phyloP scores from a whole-genome alignment of 1,139 yeast genomes.

The Scheffersomyces illinoinensis region DNA sequence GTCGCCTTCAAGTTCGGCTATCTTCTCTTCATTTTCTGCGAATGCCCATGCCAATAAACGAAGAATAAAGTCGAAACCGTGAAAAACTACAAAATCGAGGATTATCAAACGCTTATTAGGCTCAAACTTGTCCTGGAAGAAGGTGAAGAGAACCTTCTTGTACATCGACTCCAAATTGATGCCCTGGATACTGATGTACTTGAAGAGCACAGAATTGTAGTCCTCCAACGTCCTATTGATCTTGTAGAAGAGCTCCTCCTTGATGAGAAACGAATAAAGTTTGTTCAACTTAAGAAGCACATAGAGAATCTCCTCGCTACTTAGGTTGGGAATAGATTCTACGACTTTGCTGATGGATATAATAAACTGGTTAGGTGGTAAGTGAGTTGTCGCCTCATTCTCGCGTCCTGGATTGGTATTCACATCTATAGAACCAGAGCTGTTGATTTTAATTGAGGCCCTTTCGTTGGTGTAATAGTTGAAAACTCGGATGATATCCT shows the following conservation, averaged over 20 bases:
- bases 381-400: slow-evolving; percentile 4
- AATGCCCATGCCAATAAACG: slow-evolving; percentile 30
- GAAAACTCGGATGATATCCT: slow-evolving; percentile 34
- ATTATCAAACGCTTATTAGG: slow-evolving; percentile 15
- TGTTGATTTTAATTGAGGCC: slow-evolving; percentile 4
- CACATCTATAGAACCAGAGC: slow-evolving; percentile 4
- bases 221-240: slow-evolving; percentile 41
- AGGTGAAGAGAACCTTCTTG: slow-evolving; percentile 23
- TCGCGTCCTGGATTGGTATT: slow-evolving; percentile 6
- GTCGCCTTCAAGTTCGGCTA: slow-evolving; percentile 29
- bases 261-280: slow-evolving; percentile 25
- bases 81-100: slow-evolving; percentile 40
- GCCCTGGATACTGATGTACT: slow-evolving; percentile 42
- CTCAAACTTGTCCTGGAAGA: slow-evolving; percentile 20
- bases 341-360: slow-evolving; percentile 23
- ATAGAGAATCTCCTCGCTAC: slow-evolving; percentile 32
- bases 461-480: slow-evolving; percentile 32
- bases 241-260: slow-evolving; percentile 42
- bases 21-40: slow-evolving; percentile 14
- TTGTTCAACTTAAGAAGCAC: slow-evolving; percentile 37
- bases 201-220: slow-evolving; percentile 22
- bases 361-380: slow-evolving; percentile 26
- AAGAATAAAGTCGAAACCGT: slow-evolving; percentile 41
- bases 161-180: slow-evolving; percentile 29
- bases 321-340: slow-evolving; percentile 20